Evolutionary conservation across 352 stramenopile species (phyloP).

Genomic region (Phytophthora parvispora): DNA sequence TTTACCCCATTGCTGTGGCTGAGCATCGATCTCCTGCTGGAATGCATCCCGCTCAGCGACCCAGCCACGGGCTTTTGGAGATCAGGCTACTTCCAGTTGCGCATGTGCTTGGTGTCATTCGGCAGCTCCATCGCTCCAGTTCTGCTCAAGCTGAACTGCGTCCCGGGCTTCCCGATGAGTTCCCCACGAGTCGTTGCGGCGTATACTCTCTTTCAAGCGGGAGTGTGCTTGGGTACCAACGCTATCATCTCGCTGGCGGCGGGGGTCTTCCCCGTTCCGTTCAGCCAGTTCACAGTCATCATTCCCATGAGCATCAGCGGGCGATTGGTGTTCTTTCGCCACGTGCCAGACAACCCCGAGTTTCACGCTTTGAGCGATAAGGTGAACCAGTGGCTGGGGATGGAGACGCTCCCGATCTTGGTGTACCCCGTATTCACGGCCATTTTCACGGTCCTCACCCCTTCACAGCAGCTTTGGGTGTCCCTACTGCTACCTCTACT

Average conservation of each 20-base stretch:
- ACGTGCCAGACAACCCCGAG: constrained; percentile 13
- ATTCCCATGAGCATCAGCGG: constrained; percentile 22
- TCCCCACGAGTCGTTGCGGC: constrained; percentile 13
- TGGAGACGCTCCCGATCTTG: constrained; percentile 37
- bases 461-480: constrained; percentile 36
- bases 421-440: constrained; percentile 48
- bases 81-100: constrained; percentile 40
- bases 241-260: constrained; percentile 14
- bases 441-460: constrained; percentile 39
- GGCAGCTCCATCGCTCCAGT: constrained; percentile 18
- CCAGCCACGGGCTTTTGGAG: constrained; percentile 18
- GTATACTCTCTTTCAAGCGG: constrained; percentile 16
- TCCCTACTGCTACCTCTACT: constrained; percentile 45
- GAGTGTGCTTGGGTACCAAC: constrained; percentile 30
- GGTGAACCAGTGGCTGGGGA: constrained; percentile 27
- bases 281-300: constrained; percentile 34
- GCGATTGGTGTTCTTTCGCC: constrained; percentile 17
- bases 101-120: constrained; percentile 25
- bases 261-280: constrained; percentile 49
- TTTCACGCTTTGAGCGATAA: constrained; percentile 28
- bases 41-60: constrained; percentile 34
- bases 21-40: constrained; percentile 33
- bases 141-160: constrained; percentile 32
- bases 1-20: constrained; percentile 36
- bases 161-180: constrained; percentile 28